Base-by-base conservation (phyloP, 306 rosid species). In the Prinsepia uniflora region DNA sequence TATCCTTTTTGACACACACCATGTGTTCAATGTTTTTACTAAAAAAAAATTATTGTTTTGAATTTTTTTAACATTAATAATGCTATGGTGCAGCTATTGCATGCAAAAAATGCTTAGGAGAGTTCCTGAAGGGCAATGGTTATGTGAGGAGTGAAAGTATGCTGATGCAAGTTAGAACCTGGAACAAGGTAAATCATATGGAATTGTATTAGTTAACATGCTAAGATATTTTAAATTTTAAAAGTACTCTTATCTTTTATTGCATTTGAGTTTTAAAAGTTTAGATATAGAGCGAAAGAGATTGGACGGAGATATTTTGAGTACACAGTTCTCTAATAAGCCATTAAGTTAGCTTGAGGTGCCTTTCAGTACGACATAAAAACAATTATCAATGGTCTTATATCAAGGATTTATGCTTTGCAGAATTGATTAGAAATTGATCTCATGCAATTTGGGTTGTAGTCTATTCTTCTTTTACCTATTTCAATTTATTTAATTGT, bases 61-160 rank as follows among this genome's bases (percentile, higher is more conserved):
- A 24, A 24, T 24, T 24, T 24, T 59, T 39, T 70, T 61, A 65
- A 76, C 65, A 43, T 48, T 78, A 5, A 68, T 80, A 22, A 73
- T 72, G 75, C 78, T 69, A 20, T 68, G 30, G 75, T 74, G 61
- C 80, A 93, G 98, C 77, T 93, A 93, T 70, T 93, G 98, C 87
- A 93, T 93, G 98, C 86, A 87, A 68, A 83, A 87, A 75, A 90
- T 70, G 96, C 96, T 87, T 75, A 68, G 72, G 74, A 84, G 80
- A 72, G 81, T 90, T 68, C 98, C 98, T 79, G 83, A 86, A 75
- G 86, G 90, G 76, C 88, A 83, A 41, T 93, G 98, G 98, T 75
- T 85, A 46, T 93, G 98, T 72, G 98, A 93, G 75, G 98, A 93
- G 81, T 93, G 98, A 79, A 84, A 86, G 70, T 75, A 65, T 65